These are phyloP conservation scores for Chaetomidium leptoderma DNA, from an alignment of 495 filamentous ascomycete genomes.

Conservation along the genomic window DNA sequence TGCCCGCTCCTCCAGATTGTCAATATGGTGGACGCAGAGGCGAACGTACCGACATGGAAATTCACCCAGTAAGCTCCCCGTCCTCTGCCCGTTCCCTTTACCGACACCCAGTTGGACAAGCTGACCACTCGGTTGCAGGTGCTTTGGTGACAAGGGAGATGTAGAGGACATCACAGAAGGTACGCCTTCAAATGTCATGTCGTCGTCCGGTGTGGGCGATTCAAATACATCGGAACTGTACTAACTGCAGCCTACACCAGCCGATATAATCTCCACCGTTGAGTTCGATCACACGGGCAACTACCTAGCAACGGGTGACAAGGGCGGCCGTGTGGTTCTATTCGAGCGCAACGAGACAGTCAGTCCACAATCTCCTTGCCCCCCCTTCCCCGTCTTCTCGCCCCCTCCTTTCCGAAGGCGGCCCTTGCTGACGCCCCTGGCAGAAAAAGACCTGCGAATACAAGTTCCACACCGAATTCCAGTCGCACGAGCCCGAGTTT, in stretches of 20 bases:
- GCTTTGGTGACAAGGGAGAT: conserved; percentile 99
- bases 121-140: conserved; percentile 52
- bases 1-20: conserved; percentile 26
- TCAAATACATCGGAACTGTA: neutral
- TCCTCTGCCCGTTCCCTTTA: neutral
- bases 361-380: conserved; percentile 33
- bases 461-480: conserved; percentile 99
- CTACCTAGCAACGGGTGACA: conserved; percentile 96
- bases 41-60: conserved; percentile 95
- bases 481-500: conserved; percentile 98
- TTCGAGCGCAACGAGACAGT: conserved; percentile 98
- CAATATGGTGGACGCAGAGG: conserved; percentile 96
- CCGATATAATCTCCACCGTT: conserved; percentile 98
- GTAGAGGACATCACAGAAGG: conserved; percentile 99
- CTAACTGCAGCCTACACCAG: conserved; percentile 46
- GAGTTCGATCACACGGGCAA: conserved; percentile 99
- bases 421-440: conserved; percentile 20
- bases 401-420: too few species aligned
- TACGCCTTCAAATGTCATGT: conserved; percentile 36
- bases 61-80: conserved; percentile 86
- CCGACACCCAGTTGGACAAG: neutral
- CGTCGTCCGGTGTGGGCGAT: neutral
- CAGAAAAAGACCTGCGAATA: conserved; percentile 99
- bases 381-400: too few species aligned
- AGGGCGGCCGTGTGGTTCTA: conserved; percentile 91